Conservation (phyloP, 441 rosid species). For the Corymbia citriodora region DNA sequence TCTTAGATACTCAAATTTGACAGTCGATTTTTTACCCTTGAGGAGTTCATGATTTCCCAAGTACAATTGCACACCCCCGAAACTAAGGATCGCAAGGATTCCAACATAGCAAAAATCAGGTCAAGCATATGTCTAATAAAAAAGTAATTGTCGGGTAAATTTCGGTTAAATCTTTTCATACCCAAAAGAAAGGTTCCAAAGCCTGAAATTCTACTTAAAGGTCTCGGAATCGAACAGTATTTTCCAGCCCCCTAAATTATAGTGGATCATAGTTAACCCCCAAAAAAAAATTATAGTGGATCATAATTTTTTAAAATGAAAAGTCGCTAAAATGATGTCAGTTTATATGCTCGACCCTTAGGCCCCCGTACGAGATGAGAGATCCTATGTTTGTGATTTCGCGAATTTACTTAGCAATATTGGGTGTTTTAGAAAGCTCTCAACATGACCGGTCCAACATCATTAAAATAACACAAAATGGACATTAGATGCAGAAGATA, state of each 20-base stretch:
- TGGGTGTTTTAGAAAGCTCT: background rate
- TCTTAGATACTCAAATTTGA: background rate
- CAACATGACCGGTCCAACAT: background rate
- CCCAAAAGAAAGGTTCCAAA: background rate
- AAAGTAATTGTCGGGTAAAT: background rate
- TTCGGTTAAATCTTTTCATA: background rate
- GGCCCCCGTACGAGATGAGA: background rate
- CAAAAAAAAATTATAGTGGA: too few relatives aligned
- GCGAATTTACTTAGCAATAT: background rate
- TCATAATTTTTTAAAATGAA: background rate
- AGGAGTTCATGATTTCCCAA: background rate
- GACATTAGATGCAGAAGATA: background rate
- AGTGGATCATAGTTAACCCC: background rate
- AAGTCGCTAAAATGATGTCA: background rate
- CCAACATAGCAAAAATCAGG: background rate
- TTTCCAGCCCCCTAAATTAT: too few relatives aligned
- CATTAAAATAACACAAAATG: background rate
- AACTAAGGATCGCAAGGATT: background rate
- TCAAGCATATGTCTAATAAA: background rate
- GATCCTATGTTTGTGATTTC: background rate
- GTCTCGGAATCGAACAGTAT: background rate
- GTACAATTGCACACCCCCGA: background rate
- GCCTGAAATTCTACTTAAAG: too few relatives aligned
- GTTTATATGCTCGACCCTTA: background rate
- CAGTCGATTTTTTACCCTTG: background rate